Evolutionary conservation across 495 filamentous ascomycete species (phyloP).

Genomic region (Xylaria scruposa): DNA sequence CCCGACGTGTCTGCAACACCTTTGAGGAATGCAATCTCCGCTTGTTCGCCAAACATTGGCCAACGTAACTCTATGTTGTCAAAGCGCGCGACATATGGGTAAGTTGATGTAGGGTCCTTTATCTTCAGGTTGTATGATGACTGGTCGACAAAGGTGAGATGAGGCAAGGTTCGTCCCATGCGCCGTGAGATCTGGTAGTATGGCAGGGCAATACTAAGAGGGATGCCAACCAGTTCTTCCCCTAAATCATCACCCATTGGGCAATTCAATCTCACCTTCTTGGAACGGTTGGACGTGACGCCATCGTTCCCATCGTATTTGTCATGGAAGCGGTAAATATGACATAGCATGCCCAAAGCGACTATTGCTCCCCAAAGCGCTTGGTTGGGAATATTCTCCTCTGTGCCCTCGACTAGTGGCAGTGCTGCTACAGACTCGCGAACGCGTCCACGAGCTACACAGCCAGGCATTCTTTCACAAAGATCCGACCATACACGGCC

Average conservation of each 20-base stretch:
- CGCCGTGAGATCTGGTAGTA: slow-evolving; percentile 55
- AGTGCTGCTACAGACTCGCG: slow-evolving; percentile 56
- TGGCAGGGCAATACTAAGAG: slow-evolving; percentile 54
- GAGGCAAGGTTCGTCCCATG: slow-evolving; percentile 55
- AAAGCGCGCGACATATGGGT: slow-evolving; percentile 54
- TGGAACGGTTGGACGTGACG: slow-evolving; percentile 44
- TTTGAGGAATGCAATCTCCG: slow-evolving; percentile 56
- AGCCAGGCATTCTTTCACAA: slow-evolving; percentile 60
- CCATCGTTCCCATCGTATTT: slow-evolving; percentile 60
- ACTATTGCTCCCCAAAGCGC: slow-evolving; percentile 61
- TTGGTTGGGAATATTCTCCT: slow-evolving; percentile 56
- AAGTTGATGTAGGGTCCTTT: slow-evolving; percentile 50
- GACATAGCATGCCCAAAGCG: slow-evolving; percentile 57
- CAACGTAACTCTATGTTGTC: slow-evolving; percentile 61
- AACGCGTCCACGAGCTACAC: slow-evolving; percentile 55
- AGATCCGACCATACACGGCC: slow-evolving; percentile 61
- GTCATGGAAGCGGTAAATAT: slow-evolving; percentile 59
- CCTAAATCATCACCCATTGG: slow-evolving; percentile 57
- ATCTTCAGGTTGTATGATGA: slow-evolving; percentile 60
- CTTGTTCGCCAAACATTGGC: slow-evolving; percentile 58
- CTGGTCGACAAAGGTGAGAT: slow-evolving; percentile 59
- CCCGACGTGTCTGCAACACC: slow-evolving; percentile 51
- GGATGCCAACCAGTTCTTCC: slow-evolving; percentile 57
- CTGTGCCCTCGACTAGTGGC: slow-evolving; percentile 53
- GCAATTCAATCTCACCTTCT: slow-evolving; percentile 46